Base-by-base conservation (phyloP, 345 rosid genomes). In the Geranium brycei region DNA sequence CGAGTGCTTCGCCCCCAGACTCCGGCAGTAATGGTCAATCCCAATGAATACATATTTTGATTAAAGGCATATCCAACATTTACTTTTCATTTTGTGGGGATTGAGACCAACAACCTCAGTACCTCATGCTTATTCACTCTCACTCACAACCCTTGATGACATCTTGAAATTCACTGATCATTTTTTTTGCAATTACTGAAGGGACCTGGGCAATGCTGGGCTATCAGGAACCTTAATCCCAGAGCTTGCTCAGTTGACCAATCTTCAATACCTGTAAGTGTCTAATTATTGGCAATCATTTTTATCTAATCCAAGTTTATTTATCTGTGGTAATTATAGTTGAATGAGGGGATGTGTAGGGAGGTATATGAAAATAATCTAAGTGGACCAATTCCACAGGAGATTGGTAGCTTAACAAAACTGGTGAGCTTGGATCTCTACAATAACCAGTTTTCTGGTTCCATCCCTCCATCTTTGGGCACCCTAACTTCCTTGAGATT, bases 241-340 rank as follows among this genome's bases (percentile, higher is more conserved):
- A 13, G 62, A 78, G 69, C 84, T 80, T 58, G 83, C 79, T 58
- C 28, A 0, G 5, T 53, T 84, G 75, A 1, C 72, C 11, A 75
- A 81, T 78, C 78, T 84, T 19, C 81, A 73, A 66, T 78, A 72
- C 60, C 31, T 84, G 84, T 84, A 73, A 70, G 82, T n/a, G n/a
- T n/a, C n/a, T n/a, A n/a, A 23, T 23, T 23, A 23, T 23, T 1
- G 28, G 2, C 2, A 23, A 23, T 23, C 28, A 23, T 23, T 23
- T 23, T 23, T 23, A 23, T 23, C 28, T 23, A 23, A 23, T 23
- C 28, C 28, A 23, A 23, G 28, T 2, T 23, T 2, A 23, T 23
- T 23, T 23, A 23, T 23, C 28, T 23, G 28, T 7, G 18, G 10
- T 58, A 7, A 58, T 6, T 58, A n/a, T 23, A 14, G 4, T 14